phyloP scores from a whole-genome alignment of 192 early-diverging fungal species.

The Podila epigama region DNA sequence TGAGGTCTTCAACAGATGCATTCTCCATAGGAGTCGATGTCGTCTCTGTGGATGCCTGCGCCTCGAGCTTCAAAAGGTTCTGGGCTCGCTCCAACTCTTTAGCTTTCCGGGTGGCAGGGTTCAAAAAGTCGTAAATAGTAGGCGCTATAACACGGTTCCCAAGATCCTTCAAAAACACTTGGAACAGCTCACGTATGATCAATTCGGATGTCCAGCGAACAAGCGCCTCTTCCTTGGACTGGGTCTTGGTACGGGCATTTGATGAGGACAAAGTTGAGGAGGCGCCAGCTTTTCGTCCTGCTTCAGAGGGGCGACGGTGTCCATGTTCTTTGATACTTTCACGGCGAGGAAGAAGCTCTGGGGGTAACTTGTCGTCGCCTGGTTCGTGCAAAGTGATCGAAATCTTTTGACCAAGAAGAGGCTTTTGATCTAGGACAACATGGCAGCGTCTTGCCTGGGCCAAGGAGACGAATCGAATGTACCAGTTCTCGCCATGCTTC shows the following conservation, averaged over 20 bases:
- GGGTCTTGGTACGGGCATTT: conserved; percentile 19
- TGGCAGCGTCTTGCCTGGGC: conserved; percentile 50
- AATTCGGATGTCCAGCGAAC: conserved; percentile 51
- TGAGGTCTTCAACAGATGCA: not conserved
- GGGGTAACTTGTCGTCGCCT: conserved; percentile 28
- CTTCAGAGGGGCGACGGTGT: conserved; percentile 30
- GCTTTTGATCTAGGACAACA: conserved; percentile 45
- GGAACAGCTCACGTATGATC: conserved; percentile 55
- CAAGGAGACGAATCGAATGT: conserved; percentile 57
- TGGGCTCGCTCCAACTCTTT: conserved; percentile 15
- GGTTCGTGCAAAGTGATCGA: conserved; percentile 46
- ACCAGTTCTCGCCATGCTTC: conserved; percentile 63
- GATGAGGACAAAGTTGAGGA: not conserved
- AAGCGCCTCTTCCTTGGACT: conserved; percentile 34
- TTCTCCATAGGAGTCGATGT: not conserved
- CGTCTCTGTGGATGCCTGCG: conserved; percentile 2
- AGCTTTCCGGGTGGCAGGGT: conserved; percentile 40
- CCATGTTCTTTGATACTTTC: conserved; percentile 17
- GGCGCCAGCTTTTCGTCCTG: conserved; percentile 9
- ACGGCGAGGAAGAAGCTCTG: conserved; percentile 25
- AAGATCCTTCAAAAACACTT: conserved; percentile 63
- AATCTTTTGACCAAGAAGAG: conserved; percentile 52
- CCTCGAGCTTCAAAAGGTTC: conserved; percentile 3
- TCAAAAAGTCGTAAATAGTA: conserved; percentile 59
- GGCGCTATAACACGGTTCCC: conserved; percentile 58